Conservation (phyloP, 352 stramenopile species). For the Elongisporangium undulatum region DNA sequence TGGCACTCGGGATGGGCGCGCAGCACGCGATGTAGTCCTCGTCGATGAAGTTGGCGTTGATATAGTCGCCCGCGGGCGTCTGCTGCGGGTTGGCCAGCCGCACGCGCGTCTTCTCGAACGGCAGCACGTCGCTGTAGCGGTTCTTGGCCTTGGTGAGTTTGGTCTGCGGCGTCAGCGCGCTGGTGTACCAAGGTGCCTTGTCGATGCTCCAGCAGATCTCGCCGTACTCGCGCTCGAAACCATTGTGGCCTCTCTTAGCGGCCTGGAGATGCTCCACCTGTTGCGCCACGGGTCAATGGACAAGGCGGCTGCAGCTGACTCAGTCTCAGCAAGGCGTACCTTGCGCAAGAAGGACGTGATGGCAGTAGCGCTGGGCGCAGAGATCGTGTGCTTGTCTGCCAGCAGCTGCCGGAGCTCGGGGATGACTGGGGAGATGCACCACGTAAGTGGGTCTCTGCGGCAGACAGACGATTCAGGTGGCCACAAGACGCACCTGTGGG, state of each 20-base stretch:
- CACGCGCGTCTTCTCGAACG: conserved; percentile 71
- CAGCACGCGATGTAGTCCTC: conserved; percentile 72
- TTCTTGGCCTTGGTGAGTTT: conserved; percentile 71
- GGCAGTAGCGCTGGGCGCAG: not conserved
- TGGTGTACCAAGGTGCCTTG: conserved; percentile 43
- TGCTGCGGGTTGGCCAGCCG: conserved; percentile 19
- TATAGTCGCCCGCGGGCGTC: conserved; percentile 45
- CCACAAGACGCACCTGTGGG: too few species aligned
- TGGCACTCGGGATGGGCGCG: conserved; percentile 54
- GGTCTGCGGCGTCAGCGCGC: conserved; percentile 53
- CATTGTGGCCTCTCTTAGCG: conserved; percentile 20
- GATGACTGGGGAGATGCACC: conserved; percentile 7
- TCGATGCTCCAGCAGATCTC: conserved; percentile 62
- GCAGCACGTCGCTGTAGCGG: conserved; percentile 72
- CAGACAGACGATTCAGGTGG: too few species aligned
- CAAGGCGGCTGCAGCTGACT: too few species aligned
- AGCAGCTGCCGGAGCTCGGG: conserved; percentile 11
- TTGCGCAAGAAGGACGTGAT: conserved; percentile 21
- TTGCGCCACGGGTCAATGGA: not conserved
- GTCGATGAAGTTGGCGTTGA: conserved; percentile 71
- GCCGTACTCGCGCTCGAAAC: conserved; percentile 64
- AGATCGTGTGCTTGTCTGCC: not conserved
- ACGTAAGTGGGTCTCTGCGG: not conserved
- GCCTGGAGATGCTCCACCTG: conserved; percentile 28
- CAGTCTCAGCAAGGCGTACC: not conserved